Evolutionary conservation across 805 yeast genomes (phyloP).

Genomic region (Saccharomyces jurei): DNA sequence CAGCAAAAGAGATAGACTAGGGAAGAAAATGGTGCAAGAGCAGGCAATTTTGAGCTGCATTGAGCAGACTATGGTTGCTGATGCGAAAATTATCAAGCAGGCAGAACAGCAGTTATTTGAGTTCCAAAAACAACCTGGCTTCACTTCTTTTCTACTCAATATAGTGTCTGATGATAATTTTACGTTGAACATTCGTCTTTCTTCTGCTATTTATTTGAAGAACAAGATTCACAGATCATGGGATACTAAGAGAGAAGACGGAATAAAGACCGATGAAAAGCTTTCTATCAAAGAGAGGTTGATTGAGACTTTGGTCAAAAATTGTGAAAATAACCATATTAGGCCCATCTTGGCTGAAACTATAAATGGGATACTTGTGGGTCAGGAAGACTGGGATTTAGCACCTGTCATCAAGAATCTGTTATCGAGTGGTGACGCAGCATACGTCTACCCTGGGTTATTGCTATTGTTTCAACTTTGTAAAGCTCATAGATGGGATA

Average conservation of each 20-base stretch:
- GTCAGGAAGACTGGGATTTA: constrained; percentile 35
- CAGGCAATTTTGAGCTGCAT: constrained; percentile 42
- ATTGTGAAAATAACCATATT: constrained; percentile 35
- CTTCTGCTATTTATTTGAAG: constrained; percentile 63
- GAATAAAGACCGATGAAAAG: constrained; percentile 40
- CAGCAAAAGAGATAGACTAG: background rate
- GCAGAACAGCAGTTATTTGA: constrained; percentile 45
- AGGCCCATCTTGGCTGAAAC: constrained; percentile 53
- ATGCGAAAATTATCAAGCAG: constrained; percentile 40
- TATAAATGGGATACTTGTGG: constrained; percentile 43
- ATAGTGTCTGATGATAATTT: constrained; percentile 39
- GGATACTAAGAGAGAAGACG: constrained; percentile 32
- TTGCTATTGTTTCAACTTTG: constrained; percentile 48
- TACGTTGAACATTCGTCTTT: constrained; percentile 40
- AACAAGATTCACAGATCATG: constrained; percentile 52
- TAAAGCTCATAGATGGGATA: constrained; percentile 48
- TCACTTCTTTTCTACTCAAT: constrained; percentile 46
- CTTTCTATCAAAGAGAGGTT: constrained; percentile 48
- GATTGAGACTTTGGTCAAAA: constrained; percentile 42
- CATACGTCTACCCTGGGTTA: constrained; percentile 45
- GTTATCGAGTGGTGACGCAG: constrained; percentile 32
- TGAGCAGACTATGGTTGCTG: constrained; percentile 48
- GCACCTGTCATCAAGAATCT: constrained; percentile 30
- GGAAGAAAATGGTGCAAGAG: constrained; percentile 34
- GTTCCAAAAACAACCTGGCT: constrained; percentile 50